Evolutionary conservation across 495 filamentous ascomycete genomes (phyloP), one percentile per base, ranked within the genome.

Genomic region (Cryomyces minteri): DNA sequence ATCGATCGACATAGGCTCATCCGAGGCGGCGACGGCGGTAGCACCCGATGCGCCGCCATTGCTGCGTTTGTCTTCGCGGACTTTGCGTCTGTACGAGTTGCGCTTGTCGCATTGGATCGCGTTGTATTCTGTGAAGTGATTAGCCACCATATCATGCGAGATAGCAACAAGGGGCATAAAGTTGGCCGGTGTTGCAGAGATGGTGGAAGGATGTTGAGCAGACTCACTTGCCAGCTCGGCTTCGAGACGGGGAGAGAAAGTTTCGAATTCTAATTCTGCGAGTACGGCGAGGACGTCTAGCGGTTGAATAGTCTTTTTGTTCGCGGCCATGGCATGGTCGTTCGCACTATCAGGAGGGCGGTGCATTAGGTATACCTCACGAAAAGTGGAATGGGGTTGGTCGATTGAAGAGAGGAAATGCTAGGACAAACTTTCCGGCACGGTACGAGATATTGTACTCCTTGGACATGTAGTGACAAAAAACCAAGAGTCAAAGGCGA

Each of bases 261-360:
- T 73, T 18, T 77, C 80, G 53, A 87, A 87, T 64, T 96, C 90
- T 43, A 84, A 70, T 37, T 90, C 82, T 5, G 77, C 72, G 3
- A 98, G 65, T 1, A 86, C 88, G 30, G 73, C 73, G 53, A 94
- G 74, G 39, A 98, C 81, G 57, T 95, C 87, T 37, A 72, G 61
- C 0, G 88, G 85, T 51, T 74, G 76, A 48, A 98, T 82, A 8
- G 84, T 95, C 58, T 88, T 90, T 60, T 88, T 82, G 52, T 79
- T 73, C 11, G 70, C 72, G 40, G 64, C 46, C 25, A 64, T 58
- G 2, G 80, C 77, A 44, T 72, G 67, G 54, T 93, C 83, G 60
- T 90, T 88, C 38, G 90, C 82, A 25, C 18, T 25, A 25, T 25
- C 18, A 25, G 18, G 18, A 25, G 1, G 18, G 18, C 18, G 2